Percentiles rank a stretch among this genome's conserved stretches.
These are phyloP conservation scores for carrot (Daucus carota) DNA, from an alignment of 129 eudicot genomes.

Conservation along the genomic window DNA sequence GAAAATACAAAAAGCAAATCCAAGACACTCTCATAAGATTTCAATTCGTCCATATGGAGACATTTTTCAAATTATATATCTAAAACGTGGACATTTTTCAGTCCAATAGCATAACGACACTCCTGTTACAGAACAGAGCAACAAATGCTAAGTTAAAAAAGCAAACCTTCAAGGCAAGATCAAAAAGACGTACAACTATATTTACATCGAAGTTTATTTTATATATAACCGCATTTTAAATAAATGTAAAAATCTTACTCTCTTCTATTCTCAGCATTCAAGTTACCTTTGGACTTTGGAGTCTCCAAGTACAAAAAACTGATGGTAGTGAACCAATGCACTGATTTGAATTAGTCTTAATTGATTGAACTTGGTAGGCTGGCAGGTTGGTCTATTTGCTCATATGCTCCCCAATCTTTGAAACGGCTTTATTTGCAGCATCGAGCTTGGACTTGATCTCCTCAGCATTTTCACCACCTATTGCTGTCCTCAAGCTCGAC, in stretches of 20 bases:
- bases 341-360: not conserved
- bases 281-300: not conserved
- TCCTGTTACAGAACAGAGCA: too few relatives aligned
- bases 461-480: conserved; percentile 4
- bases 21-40: too few relatives aligned
- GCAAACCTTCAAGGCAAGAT: too few relatives aligned
- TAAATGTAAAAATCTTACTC: not conserved
- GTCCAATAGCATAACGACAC: too few relatives aligned
- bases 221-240: not conserved
- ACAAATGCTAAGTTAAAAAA: too few relatives aligned
- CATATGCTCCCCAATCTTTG: conserved; percentile 14
- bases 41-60: too few relatives aligned
- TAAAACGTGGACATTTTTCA: too few relatives aligned
- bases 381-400: not conserved
- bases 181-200: too few relatives aligned
- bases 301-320: not conserved
- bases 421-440: conserved; percentile 4
- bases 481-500: conserved; percentile 3
- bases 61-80: too few relatives aligned
- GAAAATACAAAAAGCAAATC: too few relatives aligned
- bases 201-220: too few relatives aligned
- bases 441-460: conserved; percentile 13
- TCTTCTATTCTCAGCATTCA: not conserved
- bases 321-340: not conserved
- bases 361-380: not conserved